phyloP scores from a whole-genome alignment of 2,329 filamentous ascomycete genomes.

The Tolypocladium ovalisporum region DNA sequence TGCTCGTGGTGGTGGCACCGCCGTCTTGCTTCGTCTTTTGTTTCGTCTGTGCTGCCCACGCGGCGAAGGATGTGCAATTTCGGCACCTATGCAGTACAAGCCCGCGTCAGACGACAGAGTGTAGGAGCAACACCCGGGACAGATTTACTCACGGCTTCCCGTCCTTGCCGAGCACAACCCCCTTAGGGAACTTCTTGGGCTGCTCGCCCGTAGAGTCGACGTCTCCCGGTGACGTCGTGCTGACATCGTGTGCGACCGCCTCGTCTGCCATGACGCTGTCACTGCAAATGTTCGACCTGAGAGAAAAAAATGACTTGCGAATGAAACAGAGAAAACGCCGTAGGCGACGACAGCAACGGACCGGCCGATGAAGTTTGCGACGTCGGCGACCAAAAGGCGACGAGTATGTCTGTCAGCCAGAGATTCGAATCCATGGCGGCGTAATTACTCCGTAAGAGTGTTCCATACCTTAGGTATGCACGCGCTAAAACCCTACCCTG shows the following conservation, averaged over 20 bases:
- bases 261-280: conserved; percentile 24
- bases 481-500: background rate
- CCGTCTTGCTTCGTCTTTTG: conserved; percentile 12
- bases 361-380: background rate
- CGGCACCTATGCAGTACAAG: conserved; percentile 16
- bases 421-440: background rate
- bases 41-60: conserved; percentile 16
- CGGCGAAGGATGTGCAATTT: conserved; percentile 19
- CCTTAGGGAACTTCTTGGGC: conserved; percentile 53
- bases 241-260: conserved; percentile 17
- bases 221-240: conserved; percentile 8
- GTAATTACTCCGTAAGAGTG: no score
- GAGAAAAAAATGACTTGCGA: no score
- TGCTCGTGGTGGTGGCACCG: background rate
- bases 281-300: background rate
- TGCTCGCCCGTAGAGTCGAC: conserved; percentile 15
- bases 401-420: background rate
- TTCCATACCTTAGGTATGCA: background rate
- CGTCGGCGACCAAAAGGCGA: background rate
- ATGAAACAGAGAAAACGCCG: background rate
- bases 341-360: background rate
- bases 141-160: conserved; percentile 62
- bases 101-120: background rate
- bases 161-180: conserved; percentile 66
- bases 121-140: background rate